These are phyloP conservation scores for Schizonepeta tenuifolia DNA, from an alignment of 257 asterid species.

Conservation along the genomic window DNA sequence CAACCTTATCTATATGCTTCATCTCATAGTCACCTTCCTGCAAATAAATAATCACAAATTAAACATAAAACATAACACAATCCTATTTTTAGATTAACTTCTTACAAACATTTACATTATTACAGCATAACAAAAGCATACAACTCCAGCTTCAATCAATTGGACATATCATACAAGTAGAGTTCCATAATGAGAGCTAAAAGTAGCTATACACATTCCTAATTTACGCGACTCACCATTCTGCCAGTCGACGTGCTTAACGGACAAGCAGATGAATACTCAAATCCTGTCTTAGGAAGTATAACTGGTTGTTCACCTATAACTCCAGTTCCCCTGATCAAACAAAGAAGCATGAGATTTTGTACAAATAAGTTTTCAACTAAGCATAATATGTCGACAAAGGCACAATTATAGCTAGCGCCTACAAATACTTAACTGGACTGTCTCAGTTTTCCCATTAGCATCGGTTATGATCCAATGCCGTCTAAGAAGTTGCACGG, in stretches of 20 bases:
- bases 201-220: neutral
- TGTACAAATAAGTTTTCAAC: neutral
- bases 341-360: constrained; percentile 7
- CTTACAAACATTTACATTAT: too few species aligned
- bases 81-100: neutral
- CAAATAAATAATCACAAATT: constrained; percentile 1
- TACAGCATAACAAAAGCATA: too few species aligned
- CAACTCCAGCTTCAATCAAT: too few species aligned
- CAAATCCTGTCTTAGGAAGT: constrained; percentile 82
- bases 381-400: neutral
- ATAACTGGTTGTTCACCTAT: constrained; percentile 93
- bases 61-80: neutral
- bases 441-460: constrained; percentile 70
- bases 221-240: constrained; percentile 62
- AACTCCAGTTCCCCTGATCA: constrained; percentile 76
- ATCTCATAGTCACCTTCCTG: constrained; percentile 86
- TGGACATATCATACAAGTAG: too few species aligned
- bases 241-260: constrained; percentile 75
- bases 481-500: constrained; percentile 87
- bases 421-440: constrained; percentile 56
- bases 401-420: neutral
- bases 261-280: constrained; percentile 94
- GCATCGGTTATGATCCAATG: constrained; percentile 95
- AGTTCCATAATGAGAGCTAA: too few species aligned
- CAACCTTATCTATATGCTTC: constrained; percentile 69